phyloP scores from a whole-genome alignment of 75 land plant genomes.

The Picea sitchensis region DNA sequence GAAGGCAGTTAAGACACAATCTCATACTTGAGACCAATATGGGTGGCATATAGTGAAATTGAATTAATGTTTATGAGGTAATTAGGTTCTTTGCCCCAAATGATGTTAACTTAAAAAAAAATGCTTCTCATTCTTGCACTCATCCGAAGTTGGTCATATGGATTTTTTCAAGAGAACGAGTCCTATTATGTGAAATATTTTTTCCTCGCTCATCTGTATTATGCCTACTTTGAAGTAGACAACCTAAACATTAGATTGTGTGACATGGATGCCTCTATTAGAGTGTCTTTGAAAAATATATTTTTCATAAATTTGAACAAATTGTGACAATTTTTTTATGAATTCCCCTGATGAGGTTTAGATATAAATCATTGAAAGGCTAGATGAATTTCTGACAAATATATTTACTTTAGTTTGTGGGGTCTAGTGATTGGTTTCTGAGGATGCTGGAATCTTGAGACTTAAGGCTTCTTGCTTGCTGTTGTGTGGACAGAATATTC shows the following conservation, averaged over 20 bases:
- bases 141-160: not conserved
- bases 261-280: not conserved
- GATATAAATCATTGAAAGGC: not conserved
- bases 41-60: not conserved
- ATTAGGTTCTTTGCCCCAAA: not conserved
- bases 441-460: not conserved
- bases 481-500: not conserved
- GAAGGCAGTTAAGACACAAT: not conserved
- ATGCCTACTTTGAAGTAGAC: not conserved
- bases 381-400: not conserved
- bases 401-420: not conserved
- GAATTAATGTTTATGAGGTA: not conserved
- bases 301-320: not conserved
- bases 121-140: not conserved
- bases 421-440: not conserved
- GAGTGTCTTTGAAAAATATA: not conserved
- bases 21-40: not conserved
- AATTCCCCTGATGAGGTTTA: not conserved
- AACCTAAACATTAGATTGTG: not conserved
- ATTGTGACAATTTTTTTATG: not conserved
- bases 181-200: not conserved
- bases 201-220: not conserved
- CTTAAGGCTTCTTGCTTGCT: not conserved
- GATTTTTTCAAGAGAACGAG: not conserved
- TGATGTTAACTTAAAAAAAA: not conserved